Evolutionary conservation across 2,329 filamentous ascomycete genomes (phyloP).

Genomic region (Aureobasidium sp.): DNA sequence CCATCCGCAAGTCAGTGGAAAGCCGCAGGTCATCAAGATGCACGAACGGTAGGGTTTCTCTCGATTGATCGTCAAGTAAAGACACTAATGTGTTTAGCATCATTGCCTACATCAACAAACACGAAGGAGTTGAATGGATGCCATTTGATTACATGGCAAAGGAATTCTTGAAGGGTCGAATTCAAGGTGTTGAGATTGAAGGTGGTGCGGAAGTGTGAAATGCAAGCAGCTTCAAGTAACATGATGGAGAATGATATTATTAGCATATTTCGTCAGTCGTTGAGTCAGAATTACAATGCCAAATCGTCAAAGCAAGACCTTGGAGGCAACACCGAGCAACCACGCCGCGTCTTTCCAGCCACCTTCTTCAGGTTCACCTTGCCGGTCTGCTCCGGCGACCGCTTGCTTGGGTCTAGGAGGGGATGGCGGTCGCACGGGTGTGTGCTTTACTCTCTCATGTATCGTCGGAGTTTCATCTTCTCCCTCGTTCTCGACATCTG

Average conservation of each 20-base stretch:
- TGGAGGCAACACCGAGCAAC: conserved; percentile 48
- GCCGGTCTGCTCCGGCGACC: not conserved
- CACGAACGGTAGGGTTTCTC: conserved; percentile 31
- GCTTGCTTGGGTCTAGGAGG: not conserved
- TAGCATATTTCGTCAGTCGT: not conserved
- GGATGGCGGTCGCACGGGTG: conserved; percentile 21
- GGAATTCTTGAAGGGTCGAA: conserved; percentile 31
- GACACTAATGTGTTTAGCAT: conserved; percentile 20
- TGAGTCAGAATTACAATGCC: not conserved
- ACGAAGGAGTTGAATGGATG: conserved; percentile 41
- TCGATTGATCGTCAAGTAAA: no score
- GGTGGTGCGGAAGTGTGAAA: conserved; percentile 22
- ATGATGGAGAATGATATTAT: not conserved
- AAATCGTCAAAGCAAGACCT: conserved; percentile 29
- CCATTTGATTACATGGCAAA: conserved; percentile 32
- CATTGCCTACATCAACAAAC: conserved; percentile 40
- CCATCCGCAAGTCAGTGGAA: conserved; percentile 44
- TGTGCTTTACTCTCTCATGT: not conserved
- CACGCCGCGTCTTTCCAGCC: conserved; percentile 55
- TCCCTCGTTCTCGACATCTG: conserved; percentile 25
- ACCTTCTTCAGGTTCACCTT: conserved; percentile 34
- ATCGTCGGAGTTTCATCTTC: conserved; percentile 21
- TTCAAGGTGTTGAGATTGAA: conserved; percentile 27
- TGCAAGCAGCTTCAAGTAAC: conserved; percentile 20
- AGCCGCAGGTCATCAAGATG: conserved; percentile 42